Evolutionary conservation across 2,329 filamentous ascomycete genomes (phyloP), one percentile per base, ranked within the genome.

Genomic region (Dendrostoma leiphaemia): DNA sequence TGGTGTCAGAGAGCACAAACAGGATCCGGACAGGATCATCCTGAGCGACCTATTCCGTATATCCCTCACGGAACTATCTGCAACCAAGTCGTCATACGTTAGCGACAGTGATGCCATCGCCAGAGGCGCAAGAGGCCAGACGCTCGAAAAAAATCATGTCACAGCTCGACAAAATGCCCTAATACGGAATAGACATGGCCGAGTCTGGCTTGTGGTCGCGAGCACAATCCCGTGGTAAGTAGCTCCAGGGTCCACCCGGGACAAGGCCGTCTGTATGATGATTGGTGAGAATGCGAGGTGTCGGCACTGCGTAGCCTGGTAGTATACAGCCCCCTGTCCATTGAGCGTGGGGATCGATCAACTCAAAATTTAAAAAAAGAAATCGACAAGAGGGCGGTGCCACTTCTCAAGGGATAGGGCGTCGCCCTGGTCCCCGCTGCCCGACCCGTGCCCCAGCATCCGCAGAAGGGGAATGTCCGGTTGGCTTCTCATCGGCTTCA

Each of bases 331-430:
- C n/a, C n/a, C n/a, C n/a, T n/a, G n/a, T n/a, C n/a, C n/a, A n/a
- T n/a, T n/a, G n/a, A n/a, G n/a, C n/a, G 43, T 34, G 51, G 52
- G 31, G 47, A 46, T 23, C 28, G 34, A 37, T 24, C 45, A 54
- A 56, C 54, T 51, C 54, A 53, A 51, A 56, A 56, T 59, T 53
- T 57, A 55, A 59, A 59, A 56, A 59, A 62, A 59, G 49, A 59
- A 56, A 47, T 29, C 19, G 17, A 43, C 31, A 32, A 48, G 56
- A 59, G 10, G 56, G 58, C 54, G 54, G 56, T 59, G 53, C 56
- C 47, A 61, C 56, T 21, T 38, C 21, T 23, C 9, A n/a, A n/a
- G n/a, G n/a, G n/a, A n/a, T n/a, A n/a, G n/a, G n/a, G n/a, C n/a
- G n/a, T n/a, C n/a, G n/a, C n/a, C 48, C 43, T 50, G 44, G 46